Evolutionary conservation across 129 eudicot genomes (phyloP).

Genomic region (Chrysanthemum seticuspe): DNA sequence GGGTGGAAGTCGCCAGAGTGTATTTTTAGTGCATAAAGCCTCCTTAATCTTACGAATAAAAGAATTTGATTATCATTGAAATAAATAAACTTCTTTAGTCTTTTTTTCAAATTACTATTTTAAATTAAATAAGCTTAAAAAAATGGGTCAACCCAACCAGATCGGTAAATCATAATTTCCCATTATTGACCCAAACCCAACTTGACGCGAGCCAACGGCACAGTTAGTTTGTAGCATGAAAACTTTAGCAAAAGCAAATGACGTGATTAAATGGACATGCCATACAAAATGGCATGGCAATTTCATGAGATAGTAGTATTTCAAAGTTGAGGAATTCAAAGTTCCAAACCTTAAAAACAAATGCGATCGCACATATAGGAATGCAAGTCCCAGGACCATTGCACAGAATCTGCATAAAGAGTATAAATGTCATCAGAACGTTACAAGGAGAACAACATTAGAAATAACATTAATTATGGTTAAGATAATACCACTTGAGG

Average conservation of each 20-base stretch:
- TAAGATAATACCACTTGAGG: slow-evolving; percentile 70
- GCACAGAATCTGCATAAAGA: slow-evolving; percentile 56
- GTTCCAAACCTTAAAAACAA: slow-evolving; percentile 60
- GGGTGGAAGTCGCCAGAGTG: too few relatives aligned
- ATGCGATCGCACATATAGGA: slow-evolving; percentile 70
- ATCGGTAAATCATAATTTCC: too few relatives aligned
- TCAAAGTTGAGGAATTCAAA: slow-evolving; percentile 9
- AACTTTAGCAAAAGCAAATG: neutral
- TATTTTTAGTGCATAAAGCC: too few relatives aligned
- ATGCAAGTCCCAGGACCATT: slow-evolving; percentile 92
- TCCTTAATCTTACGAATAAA: too few relatives aligned
- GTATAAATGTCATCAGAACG: slow-evolving; percentile 1
- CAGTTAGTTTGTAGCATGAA: neutral
- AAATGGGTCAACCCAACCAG: too few relatives aligned
- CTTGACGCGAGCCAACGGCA: too few relatives aligned
- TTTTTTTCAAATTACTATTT: too few relatives aligned
- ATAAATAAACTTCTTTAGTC: too few relatives aligned
- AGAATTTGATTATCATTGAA: too few relatives aligned
- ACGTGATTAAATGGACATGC: neutral
- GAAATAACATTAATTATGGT: neutral
- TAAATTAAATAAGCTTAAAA: too few relatives aligned
- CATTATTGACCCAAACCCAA: neutral
- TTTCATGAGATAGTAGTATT: neutral
- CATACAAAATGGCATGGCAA: neutral
- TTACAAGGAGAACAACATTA: neutral